A percentile compares a stretch with the other conserved stretches of the same genome.
These are phyloP conservation scores for Sambucus nigra DNA, from an alignment of 129 eudicot genomes.

Conservation along the genomic window DNA sequence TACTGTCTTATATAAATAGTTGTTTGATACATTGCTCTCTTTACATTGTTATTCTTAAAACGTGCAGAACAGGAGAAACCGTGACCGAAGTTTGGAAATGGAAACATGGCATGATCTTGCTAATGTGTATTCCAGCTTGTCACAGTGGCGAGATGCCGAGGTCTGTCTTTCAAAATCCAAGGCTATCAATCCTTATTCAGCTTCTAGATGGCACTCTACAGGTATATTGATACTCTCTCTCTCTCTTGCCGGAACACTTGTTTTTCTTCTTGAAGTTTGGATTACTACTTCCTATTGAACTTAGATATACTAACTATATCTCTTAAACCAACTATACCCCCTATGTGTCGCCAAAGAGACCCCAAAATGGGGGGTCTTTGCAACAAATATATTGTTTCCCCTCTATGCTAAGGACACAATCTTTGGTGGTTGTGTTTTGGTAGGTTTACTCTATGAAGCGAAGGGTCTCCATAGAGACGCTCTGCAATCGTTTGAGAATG, in stretches of 20 bases:
- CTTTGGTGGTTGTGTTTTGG: slow-evolving; percentile 7
- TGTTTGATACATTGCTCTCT: neutral
- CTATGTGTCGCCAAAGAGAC: too few species aligned
- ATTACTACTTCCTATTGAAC: too few species aligned
- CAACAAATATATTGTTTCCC: too few species aligned
- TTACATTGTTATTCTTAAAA: slow-evolving; percentile 1
- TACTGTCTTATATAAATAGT: too few species aligned
- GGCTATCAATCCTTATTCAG: slow-evolving; percentile 72
- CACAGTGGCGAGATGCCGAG: slow-evolving; percentile 92
- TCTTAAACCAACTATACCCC: too few species aligned
- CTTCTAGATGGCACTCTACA: slow-evolving; percentile 70
- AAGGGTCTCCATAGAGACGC: slow-evolving; percentile 71
- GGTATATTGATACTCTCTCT: too few species aligned
- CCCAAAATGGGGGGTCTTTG: too few species aligned
- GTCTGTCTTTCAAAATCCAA: slow-evolving; percentile 68
- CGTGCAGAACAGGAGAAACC: slow-evolving; percentile 42
- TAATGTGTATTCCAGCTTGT: slow-evolving; percentile 56
- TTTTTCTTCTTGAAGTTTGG: too few species aligned
- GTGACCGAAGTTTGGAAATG: slow-evolving; percentile 53
- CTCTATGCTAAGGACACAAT: neutral
- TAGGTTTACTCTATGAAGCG: slow-evolving; percentile 71
- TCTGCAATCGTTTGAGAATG: slow-evolving; percentile 49
- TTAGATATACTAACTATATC: too few species aligned
- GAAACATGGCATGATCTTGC: slow-evolving; percentile 98
- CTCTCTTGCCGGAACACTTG: too few species aligned